Evolutionary conservation across 2,329 filamentous ascomycete species (phyloP), one percentile per base, ranked within the genome.

Genomic region (Microcera coccophila): DNA sequence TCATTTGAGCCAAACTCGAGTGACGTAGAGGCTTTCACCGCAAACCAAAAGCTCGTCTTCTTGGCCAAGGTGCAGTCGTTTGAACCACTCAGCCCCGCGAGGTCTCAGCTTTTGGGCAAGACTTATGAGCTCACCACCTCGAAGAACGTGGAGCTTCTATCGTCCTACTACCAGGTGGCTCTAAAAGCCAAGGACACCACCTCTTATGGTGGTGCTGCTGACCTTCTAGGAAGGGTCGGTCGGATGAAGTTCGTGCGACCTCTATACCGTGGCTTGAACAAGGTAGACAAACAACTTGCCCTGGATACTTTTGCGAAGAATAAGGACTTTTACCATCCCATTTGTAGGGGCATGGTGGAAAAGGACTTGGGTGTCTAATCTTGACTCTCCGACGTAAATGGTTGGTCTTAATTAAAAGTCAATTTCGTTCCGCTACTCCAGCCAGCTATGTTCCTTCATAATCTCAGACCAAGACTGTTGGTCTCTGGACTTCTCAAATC

Each of bases 181-280:
- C 76, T 98, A 59, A 79, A 79, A 56, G 85, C 87, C 11, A 79
- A 82, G 44, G 87, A 90, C 56, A 66, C 75, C 39, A 78, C 74
- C 44, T 79, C 85, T 28, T 88, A 91, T 58, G 62, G 79, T 46
- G 83, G 84, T 2, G 81, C 88, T 0, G 82, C 85, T 1, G 79
- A 87, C 45, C 72, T 96, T 42, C 72, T 97, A 29, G 87, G 87
- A 22, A 75, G 76, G 39, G 90, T 96, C 18, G 93, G 93, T 11
- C 75, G 93, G 44, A 97, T 98, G 93, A 97, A 97, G 77, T 97
- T 91, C 66, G 91, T 97, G 45, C 76, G 91, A 36, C 89, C 91
- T 17, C 68, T 97, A 60, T 96, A 85, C 70, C 78, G 85, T 48
- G 77, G 80, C 38, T 70, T 98, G 53, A 84, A 85, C 59, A 81